Base-by-base conservation (phyloP, 257 asterid species). In the Dorcoceras hygrometricum region DNA sequence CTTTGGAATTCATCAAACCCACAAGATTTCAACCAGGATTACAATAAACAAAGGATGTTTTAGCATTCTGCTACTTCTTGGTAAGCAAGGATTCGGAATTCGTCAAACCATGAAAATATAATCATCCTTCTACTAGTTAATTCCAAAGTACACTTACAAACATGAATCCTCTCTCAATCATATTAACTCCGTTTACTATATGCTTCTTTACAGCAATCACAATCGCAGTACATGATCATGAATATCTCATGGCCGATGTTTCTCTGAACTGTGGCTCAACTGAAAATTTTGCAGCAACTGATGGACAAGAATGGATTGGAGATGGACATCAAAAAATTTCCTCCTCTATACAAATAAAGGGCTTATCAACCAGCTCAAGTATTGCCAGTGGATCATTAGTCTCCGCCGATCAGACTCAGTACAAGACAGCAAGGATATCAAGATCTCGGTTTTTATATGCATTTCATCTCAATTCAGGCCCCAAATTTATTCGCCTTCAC, bases 401-500 rank as follows among this genome's bases (percentile, higher is more conserved):
- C 1, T 53, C 58, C 1, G 11, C 10, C 19, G 58, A 53, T 32
- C 54, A 23, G 3, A n/a, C 22, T 32, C 65, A 63, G n/a, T 68
- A 29, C 72, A 36, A 3, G 57, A 57, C 63, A 9, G 65, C 72
- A 16, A 57, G 65, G 9, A 24, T 57, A 14, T 68, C 46, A 16
- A 46, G 43, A n/a, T 39, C 24, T 14, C 27, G 23, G 31, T 68
- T 68, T 57, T 27, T 57, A 29, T 68, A 68, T 6, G 28, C 62
- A 1, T 68, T 68, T 29, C 57, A 34, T 29, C 57, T 68, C 16
- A 25, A 7, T 3, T 29, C 72, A 27, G 72, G 65, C 19, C 72
- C 18, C 0, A 67, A 67, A n/a, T 56, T 56, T 23, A 19, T 67
- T 46, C 64, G 64, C 9, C 72, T 67, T n/a, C 24, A 67, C 48